Base-by-base conservation (phyloP, 2,329 filamentous ascomycete genomes). In the Fusarium sp. region DNA sequence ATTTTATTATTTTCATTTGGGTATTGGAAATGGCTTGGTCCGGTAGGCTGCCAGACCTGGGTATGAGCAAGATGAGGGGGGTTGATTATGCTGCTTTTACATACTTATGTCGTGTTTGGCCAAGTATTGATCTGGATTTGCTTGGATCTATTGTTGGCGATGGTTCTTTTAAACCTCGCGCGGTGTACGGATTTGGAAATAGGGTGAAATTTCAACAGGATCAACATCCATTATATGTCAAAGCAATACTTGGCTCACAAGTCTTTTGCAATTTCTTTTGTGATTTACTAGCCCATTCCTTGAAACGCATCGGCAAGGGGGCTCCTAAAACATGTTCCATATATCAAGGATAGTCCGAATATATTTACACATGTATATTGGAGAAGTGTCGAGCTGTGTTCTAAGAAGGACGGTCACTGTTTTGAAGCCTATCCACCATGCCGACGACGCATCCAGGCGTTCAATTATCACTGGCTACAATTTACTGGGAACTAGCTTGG, bases 131-230 rank as follows among this genome's bases (percentile, higher is more conserved):
- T 42, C 69, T 55, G 35, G 38, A 23, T 55, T 67, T 50, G 32
- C 41, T 54, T 60, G 53, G 59, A 40, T 58, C 45, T 49, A 32
- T 55, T 48, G 45, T 42, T 58, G 67, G 46, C 63, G 67, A 68
- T 42, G 57, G 44, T 42, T 37, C 57, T 35, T 53, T 40, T 14
- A 54, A 44, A 53, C 67, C 49, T 69, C 52, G 64, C 33, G 42
- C 35, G 64, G 63, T 60, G 56, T 65, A 69, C 33, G 58, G 66
- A 41, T 52, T 65, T 65, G 59, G 50, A 53, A 53, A 54, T 70
- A 56, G 33, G 68, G 46, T 59, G 64, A 57, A 45, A 55, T 52
- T 71, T 60, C 52, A 56, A 50, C 38, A 57, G 63, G 40, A 53
- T 50, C 54, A 48, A 50, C 63, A 42, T 55, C 27, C 27, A 30